Percentiles rank a stretch among this genome's conserved stretches.
Conservation (phyloP, 2,329 filamentous ascomycete genomes). For the Fusarium sp. region DNA sequence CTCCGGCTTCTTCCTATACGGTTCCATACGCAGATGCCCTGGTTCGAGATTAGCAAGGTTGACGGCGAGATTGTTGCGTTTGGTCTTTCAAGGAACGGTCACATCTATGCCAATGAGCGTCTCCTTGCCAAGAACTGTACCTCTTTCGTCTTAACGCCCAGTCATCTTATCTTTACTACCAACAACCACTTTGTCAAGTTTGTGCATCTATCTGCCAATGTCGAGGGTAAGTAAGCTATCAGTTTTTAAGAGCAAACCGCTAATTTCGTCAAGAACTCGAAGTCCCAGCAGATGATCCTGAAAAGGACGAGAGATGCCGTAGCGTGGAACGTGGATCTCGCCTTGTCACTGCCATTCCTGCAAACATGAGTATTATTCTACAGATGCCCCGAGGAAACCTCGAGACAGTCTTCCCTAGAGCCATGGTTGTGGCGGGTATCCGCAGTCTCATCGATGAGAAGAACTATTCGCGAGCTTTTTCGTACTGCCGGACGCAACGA, state of each 20-base stretch:
- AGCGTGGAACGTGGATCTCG: slow-evolving; percentile 90
- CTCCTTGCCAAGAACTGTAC: slow-evolving; percentile 88
- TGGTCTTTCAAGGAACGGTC: slow-evolving; percentile 79
- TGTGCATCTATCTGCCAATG: slow-evolving; percentile 75
- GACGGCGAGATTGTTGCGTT: slow-evolving; percentile 58
- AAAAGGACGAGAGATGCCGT: slow-evolving; percentile 90
- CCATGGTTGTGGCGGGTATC: slow-evolving; percentile 91
- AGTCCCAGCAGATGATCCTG: slow-evolving; percentile 86
- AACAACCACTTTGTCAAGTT: slow-evolving; percentile 94
- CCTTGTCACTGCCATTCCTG: slow-evolving; percentile 89
- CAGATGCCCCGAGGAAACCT: slow-evolving; percentile 97
- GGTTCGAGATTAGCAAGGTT: slow-evolving; percentile 60
- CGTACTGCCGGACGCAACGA: slow-evolving; percentile 88
- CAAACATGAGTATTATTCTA: slow-evolving; percentile 84
- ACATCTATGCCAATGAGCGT: slow-evolving; percentile 80
- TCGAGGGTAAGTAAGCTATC: slow-evolving; percentile 64
- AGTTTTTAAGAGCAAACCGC: neutral
- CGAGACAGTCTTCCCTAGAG: slow-evolving; percentile 93
- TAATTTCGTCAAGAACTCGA: slow-evolving; percentile 72
- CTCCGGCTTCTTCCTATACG: slow-evolving; percentile 50
- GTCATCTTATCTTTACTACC: slow-evolving; percentile 91
- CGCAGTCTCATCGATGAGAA: slow-evolving; percentile 81
- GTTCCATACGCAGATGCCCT: slow-evolving; percentile 62
- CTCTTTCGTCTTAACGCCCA: slow-evolving; percentile 83
- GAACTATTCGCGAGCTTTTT: slow-evolving; percentile 86